Evolutionary conservation across 495 filamentous ascomycete species (phyloP).

Genomic region (Penicillium paxilli): DNA sequence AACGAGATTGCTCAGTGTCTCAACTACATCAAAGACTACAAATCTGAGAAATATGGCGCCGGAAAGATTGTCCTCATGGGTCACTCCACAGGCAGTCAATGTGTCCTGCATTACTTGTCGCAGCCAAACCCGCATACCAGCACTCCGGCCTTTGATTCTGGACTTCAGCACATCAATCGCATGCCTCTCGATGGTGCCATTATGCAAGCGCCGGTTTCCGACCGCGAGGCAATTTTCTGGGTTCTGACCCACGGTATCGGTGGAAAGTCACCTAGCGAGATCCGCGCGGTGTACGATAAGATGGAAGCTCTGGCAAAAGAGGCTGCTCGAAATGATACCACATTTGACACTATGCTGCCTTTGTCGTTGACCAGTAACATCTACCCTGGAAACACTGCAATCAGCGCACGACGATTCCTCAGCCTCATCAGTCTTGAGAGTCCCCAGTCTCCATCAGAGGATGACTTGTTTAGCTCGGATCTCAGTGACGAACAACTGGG

Average conservation of each 20-base stretch:
- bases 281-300: slow-evolving; percentile 22
- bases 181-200: slow-evolving; percentile 69
- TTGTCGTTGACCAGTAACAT: slow-evolving; percentile 32
- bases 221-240: slow-evolving; percentile 63
- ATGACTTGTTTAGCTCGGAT: slow-evolving; percentile 89
- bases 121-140: slow-evolving; percentile 33
- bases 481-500: slow-evolving; percentile 57
- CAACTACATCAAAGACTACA: slow-evolving; percentile 61
- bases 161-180: slow-evolving; percentile 27
- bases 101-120: slow-evolving; percentile 71
- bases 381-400: slow-evolving; percentile 28
- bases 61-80: slow-evolving; percentile 78
- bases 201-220: slow-evolving; percentile 72
- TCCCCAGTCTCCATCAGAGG: slow-evolving; percentile 59
- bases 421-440: slow-evolving; percentile 58
- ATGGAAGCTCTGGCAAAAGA: slow-evolving; percentile 31
- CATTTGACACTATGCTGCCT: slow-evolving; percentile 34
- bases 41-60: slow-evolving; percentile 33
- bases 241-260: slow-evolving; percentile 23
- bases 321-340: slow-evolving; percentile 11
- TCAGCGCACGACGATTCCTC: slow-evolving; percentile 65
- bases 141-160: slow-evolving; percentile 29
- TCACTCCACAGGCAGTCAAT: slow-evolving; percentile 83
- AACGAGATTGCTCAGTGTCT: slow-evolving; percentile 71
- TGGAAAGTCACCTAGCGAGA: slow-evolving; percentile 19